Evolutionary conservation across 306 rosid species (phyloP).

Genomic region (cucumber (Cucumis sativus)): Cucumber_9930_V3 NC_026656.2:4009001-4009500

Average conservation of each 20-base stretch:
- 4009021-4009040: not conserved
- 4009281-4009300: not conserved
- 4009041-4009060: not conserved
- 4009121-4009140: conserved; percentile 3
- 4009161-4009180: not conserved
- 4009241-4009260: not conserved
- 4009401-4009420: not conserved
- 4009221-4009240: not conserved
- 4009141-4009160: not conserved
- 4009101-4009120: not conserved
- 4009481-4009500: not conserved
- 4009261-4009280: not conserved
- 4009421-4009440: not conserved
- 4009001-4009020: too few relatives aligned
- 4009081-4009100: conserved; percentile 13
- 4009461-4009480: not conserved
- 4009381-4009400: not conserved
- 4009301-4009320: not conserved
- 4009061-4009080: conserved; percentile 17
- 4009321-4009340: not conserved
- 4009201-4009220: conserved; percentile 1
- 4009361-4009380: too few relatives aligned
- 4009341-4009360: not conserved
- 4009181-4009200: not conserved
- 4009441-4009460: not conserved